Percentiles rank a stretch among this genome's conserved stretches.
These are phyloP conservation scores for Phytopythium helicoides DNA, from an alignment of 352 stramenopile genomes.

Conservation along the genomic window DNA sequence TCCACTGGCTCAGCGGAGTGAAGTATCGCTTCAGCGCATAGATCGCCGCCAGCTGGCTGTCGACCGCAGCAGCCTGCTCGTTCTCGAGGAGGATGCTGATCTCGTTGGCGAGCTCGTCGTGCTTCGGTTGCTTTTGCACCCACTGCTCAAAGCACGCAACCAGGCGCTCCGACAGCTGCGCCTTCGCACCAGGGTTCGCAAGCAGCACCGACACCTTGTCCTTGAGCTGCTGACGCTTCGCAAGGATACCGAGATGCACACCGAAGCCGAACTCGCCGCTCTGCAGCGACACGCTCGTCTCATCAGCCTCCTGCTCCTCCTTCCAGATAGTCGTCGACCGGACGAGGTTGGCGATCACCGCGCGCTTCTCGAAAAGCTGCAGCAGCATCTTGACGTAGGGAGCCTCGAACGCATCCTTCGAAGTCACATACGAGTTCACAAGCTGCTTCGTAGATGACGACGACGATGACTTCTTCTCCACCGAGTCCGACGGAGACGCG, in stretches of 20 bases:
- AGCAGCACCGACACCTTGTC: conserved; percentile 77
- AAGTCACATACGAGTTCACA: conserved; percentile 51
- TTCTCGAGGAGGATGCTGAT: conserved; percentile 64
- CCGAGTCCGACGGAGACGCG: conserved; percentile 19
- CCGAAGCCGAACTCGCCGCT: conserved; percentile 76
- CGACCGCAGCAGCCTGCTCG: conserved; percentile 42
- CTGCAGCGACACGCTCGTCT: conserved; percentile 41
- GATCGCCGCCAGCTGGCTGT: conserved; percentile 43
- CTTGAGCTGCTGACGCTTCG: conserved; percentile 68
- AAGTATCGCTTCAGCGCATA: conserved; percentile 60
- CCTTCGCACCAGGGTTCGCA: conserved; percentile 15
- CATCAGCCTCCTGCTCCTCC: conserved; percentile 30
- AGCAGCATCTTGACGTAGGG: conserved; percentile 81
- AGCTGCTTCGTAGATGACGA: conserved; percentile 50
- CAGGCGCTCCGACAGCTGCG: conserved; percentile 41
- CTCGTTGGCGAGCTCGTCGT: conserved; percentile 59
- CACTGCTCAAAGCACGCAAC: conserved; percentile 46
- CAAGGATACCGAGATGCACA: conserved; percentile 62
- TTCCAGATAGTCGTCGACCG: conserved; percentile 70
- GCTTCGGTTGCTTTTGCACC: conserved; percentile 46
- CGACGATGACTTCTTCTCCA: conserved; percentile 20
- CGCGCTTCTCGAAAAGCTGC: conserved; percentile 69
- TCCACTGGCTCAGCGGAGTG: conserved; percentile 70
- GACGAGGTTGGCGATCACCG: conserved; percentile 71
- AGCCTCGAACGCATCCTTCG: conserved; percentile 58